Evolutionary conservation across 352 stramenopile genomes (phyloP), one percentile per base, ranked within the genome.

Genomic region (Globisporangium irregulare): DNA sequence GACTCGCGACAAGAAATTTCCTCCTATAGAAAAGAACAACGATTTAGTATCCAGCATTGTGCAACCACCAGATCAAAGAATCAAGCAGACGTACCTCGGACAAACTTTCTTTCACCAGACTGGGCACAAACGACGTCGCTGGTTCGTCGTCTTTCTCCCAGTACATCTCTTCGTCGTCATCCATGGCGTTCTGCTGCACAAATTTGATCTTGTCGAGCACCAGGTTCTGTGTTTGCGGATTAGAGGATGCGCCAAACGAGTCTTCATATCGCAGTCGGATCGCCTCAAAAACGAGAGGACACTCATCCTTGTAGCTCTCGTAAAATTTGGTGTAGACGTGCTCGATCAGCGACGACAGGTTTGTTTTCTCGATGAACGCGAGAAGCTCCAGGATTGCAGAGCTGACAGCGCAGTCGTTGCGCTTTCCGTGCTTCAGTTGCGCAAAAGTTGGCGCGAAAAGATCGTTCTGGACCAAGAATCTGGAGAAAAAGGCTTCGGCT

Each of bases 261-360:
- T 87, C 75, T 61, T 91, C 70, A 41, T 89, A 79, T 14, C 84
- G 79, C n/a, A 74, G 32, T 14, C 78, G 82, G 57, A 94, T 84
- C 12, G 84, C 74, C 10, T 94, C 79, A 36, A 94, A 94, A 24
- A 94, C 84, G 20, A 91, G 72, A 24, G 82, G 81, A 53, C 84
- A 94, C 36, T 83, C 81, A 20, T 73, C 72, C 62, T 91, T 91
- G 67, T 94, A 89, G 12, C 62, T 86, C 29, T 82, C 75, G 67
- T 91, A 92, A 66, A 91, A 94, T 59, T 94, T 91, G 22, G 74
- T 90, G 74, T 90, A 84, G 29, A 94, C 81, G 70, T 94, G 82
- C 65, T 94, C 86, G 20, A 94, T 68, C 18, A 94, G 69, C 20
- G 84, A 84, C 25, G 79, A 80, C 58, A 91, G 55, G 62, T 94